These are phyloP conservation scores for Centella asiatica DNA, from an alignment of 129 eudicot genomes.

Conservation along the genomic window DNA sequence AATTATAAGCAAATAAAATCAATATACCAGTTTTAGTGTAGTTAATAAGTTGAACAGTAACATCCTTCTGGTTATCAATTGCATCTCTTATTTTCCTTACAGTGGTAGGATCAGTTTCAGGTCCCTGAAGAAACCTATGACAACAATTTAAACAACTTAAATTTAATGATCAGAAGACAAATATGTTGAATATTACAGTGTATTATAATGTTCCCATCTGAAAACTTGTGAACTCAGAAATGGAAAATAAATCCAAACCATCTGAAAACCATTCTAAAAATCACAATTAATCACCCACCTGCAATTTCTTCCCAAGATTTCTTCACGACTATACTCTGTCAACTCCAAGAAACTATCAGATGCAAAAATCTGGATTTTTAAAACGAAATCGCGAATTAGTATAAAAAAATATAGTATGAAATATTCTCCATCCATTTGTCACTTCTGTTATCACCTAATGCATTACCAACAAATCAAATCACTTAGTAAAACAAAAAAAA, in stretches of 20 bases:
- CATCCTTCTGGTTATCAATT: slow-evolving; percentile 79
- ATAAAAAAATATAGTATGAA: not conserved
- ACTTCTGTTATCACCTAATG: too few relatives aligned
- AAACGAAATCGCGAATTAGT: not conserved
- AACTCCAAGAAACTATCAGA: slow-evolving; percentile 98
- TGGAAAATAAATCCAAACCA: not conserved
- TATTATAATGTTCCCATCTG: not conserved
- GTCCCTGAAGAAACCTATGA: slow-evolving; percentile 92
- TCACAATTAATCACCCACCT: slow-evolving; percentile 29
- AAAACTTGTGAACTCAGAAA: not conserved
- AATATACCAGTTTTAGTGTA: slow-evolving; percentile 87
- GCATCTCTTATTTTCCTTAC: slow-evolving; percentile 88
- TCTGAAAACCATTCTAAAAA: not conserved
- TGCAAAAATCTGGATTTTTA: slow-evolving; percentile 59
- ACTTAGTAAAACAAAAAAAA: not conserved
- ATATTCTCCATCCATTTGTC: not conserved
- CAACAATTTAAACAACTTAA: not conserved
- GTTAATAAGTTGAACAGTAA: slow-evolving; percentile 95
- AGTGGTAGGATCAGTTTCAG: slow-evolving; percentile 95
- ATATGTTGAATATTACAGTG: not conserved
- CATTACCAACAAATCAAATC: too few relatives aligned
- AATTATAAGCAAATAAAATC: not conserved
- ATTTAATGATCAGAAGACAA: not conserved
- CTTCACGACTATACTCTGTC: slow-evolving; percentile 96
- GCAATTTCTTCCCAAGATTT: slow-evolving; percentile 90